Evolutionary conservation across 106 monocot species (phyloP), one percentile per base, ranked within the genome.

Genomic region (Alisma plantagoaquatica): DNA sequence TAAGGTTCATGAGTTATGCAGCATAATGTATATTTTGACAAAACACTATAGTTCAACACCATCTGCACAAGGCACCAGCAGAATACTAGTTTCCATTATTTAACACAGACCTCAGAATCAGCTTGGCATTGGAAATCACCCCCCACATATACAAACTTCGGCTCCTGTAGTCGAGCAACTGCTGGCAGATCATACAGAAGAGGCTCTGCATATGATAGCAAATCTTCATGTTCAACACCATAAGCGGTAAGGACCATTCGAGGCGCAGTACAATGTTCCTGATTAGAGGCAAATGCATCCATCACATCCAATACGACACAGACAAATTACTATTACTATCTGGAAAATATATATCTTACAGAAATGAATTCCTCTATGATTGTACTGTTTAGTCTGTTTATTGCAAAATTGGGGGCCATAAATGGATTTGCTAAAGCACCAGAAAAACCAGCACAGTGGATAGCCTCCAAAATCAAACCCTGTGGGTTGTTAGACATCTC

Each of bases 191-290:
- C 86, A 63, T 53, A 53, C 21, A 92, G 68, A 29, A 91, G 42
- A 70, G 80, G 90, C 52, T 91, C 80, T 2, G 72, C 77, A 43
- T 80, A 38, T 42, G 68, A 33, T 69, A 91, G 56, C 28, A 91
- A 70, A 21, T 74, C 29, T 50, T 86, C 78, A 60, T 92, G 92
- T 53, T 92, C 79, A 32, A 92, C 46, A 2, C 92, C 92, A 53
- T 61, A 86, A 54, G 78, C 92, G 27, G 78, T 73, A 59, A 86
- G 46, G 56, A 92, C 86, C 24, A 82, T 65, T 30, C 78, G 77
- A 71, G 78, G 70, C 33, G 92, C 78, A 51, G 85, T 79, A 61
- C 74, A 86, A 59, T 92, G 85, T 51, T 92, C 86, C 86, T 92
- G 70, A 41, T 41, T 63, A 48, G 55, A 51, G 51, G 12, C 27